Conservation (phyloP, 2,329 filamentous ascomycete species). For the Penicillium hordei region DNA sequence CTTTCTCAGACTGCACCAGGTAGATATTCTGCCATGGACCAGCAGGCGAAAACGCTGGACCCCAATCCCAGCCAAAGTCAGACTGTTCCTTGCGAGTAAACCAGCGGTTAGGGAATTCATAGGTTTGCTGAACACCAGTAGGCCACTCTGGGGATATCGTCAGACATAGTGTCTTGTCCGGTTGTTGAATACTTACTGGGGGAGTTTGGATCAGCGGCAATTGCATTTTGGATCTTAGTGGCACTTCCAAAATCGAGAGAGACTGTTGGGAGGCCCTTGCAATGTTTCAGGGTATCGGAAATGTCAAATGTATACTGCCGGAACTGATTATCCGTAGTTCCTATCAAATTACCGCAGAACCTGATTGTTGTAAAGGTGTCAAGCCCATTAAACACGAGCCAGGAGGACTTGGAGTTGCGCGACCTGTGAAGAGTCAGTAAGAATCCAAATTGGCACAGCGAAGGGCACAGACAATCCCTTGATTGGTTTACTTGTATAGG, state of each 20-base stretch:
- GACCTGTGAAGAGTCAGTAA: conserved; percentile 17
- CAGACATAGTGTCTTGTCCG: background rate
- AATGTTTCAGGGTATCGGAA: conserved; percentile 47
- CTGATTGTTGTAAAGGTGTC: conserved; percentile 61
- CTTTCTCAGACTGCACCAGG: conserved; percentile 51
- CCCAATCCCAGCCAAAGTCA: conserved; percentile 67
- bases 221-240: conserved; percentile 53
- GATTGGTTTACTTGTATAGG: conserved; percentile 55
- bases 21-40: conserved; percentile 63
- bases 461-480: conserved; percentile 38
- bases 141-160: conserved; percentile 48
- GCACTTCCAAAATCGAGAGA: conserved; percentile 60
- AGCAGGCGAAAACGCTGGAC: conserved; percentile 61
- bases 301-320: conserved; percentile 62
- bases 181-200: conserved; percentile 36
- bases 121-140: conserved; percentile 47
- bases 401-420: conserved; percentile 45
- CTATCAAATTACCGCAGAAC: conserved; percentile 56
- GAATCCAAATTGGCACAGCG: background rate
- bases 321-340: conserved; percentile 62
- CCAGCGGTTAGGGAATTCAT: conserved; percentile 55
- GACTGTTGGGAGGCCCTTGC: conserved; percentile 43
- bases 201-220: conserved; percentile 52
- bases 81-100: conserved; percentile 62
- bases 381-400: conserved; percentile 61